Evolutionary conservation across 176 grass and related monocot species (phyloP), one percentile per base, ranked within the genome.

Genomic region (Chrysopogon serrulatus): DNA sequence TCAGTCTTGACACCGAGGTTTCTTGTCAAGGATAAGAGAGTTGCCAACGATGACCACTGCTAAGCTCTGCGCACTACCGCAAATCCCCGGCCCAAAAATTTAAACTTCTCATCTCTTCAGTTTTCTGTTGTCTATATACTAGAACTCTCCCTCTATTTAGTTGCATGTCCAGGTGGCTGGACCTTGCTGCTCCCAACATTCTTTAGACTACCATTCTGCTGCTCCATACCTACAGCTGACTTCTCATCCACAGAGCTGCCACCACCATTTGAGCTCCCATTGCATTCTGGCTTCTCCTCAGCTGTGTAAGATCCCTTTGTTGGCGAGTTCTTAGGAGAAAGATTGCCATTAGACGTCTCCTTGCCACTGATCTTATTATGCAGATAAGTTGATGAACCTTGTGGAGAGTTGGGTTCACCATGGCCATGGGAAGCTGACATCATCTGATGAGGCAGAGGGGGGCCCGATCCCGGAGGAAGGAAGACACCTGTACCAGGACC

Each of bases 401-500:
- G 74, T 57, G 77, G 63, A 30, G 74, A 81, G 48, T 27, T 69
- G 11, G 82, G 73, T 76, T 80, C 90, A 35, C 15, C 32, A 27
- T 78, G 77, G 41, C 53, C 76, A 32, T 84, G 87, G 63, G 90
- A 82, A 30, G 35, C 63, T 53, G 83, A 79, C 44, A 85, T 62
- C 82, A 71, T 89, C 71, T 92, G 85, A 83, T 84, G 79, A 65
- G 82, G 83, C 40, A 84, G 45, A 16, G 39, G 79, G 32, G 83
- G 90, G 10, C 59, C 83, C n/a, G 90, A 92, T 61, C 90, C 90
- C 12, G 90, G 90, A 32, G 93, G 93, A 48, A 95, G 87, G 76
- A 92, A 95, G 40, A 95, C 93, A n/a, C 93, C 93, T 59, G 93
- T 95, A 27, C 93, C 93, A 18, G 93, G 93, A 78, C 89, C 82